Conservation (phyloP, 192 early-diverging fungal genomes). For the Coemansia nantahalensis region DNA sequence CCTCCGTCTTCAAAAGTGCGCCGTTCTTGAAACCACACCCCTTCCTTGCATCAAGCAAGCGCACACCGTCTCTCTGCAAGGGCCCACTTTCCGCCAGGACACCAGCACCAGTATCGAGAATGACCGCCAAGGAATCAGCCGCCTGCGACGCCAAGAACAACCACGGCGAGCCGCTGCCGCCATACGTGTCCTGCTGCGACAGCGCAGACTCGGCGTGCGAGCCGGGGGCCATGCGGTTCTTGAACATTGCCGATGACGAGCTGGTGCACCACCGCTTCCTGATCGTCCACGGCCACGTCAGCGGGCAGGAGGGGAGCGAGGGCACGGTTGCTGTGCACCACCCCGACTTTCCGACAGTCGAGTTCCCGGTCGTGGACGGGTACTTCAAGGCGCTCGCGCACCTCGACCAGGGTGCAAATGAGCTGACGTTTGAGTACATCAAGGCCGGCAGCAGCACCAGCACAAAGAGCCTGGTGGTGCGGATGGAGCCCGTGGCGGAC, state of each 20-base stretch:
- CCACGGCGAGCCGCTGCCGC: slow-evolving; percentile 18
- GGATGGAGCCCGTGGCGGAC: slow-evolving; percentile 48
- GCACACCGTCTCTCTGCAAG: too few species aligned
- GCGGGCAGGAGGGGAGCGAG: slow-evolving; percentile 16
- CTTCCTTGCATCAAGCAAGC: too few species aligned
- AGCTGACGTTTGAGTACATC: slow-evolving; percentile 49
- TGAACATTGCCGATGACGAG: slow-evolving; percentile 42
- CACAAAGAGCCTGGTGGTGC: slow-evolving; percentile 34
- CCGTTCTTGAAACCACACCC: too few species aligned
- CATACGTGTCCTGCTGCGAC: slow-evolving; percentile 9
- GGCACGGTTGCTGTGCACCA: slow-evolving; percentile 31
- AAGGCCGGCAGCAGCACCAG: slow-evolving; percentile 6
- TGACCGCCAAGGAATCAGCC: too few species aligned
- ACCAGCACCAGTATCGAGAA: too few species aligned
- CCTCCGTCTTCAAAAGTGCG: too few species aligned
- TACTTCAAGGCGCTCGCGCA: slow-evolving; percentile 60
- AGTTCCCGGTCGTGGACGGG: slow-evolving; percentile 55
- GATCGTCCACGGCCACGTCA: slow-evolving; percentile 41
- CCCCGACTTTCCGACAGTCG: slow-evolving; percentile 48
- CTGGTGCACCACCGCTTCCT: slow-evolving; percentile 49
- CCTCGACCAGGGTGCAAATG: slow-evolving; percentile 54
- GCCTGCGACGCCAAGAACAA: too few species aligned
- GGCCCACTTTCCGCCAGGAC: too few species aligned
- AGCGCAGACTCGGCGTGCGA: not conserved
- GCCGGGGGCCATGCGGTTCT: slow-evolving; percentile 16